Conservation (phyloP, 331 rosid genomes). For the Cucumis variabilis region DNA sequence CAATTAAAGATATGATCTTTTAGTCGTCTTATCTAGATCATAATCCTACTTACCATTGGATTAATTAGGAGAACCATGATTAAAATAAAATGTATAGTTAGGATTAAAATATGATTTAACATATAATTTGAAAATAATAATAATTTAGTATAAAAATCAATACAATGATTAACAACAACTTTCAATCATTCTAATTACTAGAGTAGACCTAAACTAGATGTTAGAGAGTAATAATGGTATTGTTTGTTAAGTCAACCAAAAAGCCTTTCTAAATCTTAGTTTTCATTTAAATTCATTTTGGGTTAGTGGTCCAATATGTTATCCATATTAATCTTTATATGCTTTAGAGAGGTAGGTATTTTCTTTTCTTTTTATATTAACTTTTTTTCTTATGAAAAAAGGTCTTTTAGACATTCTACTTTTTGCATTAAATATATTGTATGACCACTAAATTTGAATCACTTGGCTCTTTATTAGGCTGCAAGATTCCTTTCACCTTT, state of each 20-base stretch:
- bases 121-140: not conserved
- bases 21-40: no score
- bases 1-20: no score
- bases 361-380: no score
- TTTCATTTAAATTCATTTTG: not conserved
- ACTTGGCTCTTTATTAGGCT: not conserved
- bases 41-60: no score
- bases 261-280: not conserved
- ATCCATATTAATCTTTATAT: not conserved
- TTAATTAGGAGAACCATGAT: no score
- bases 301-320: constrained; percentile 2
- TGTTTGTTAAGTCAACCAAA: not conserved
- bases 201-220: not conserved
- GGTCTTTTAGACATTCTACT: not conserved
- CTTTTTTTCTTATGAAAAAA: no score
- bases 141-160: not conserved
- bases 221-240: not conserved
- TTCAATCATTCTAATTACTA: not conserved
- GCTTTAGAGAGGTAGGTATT: not conserved
- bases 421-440: not conserved
- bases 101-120: not conserved
- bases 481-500: not conserved
- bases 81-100: not conserved
- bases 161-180: not conserved
- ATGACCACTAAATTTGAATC: not conserved